Evolutionary conservation across 2,329 filamentous ascomycete genomes (phyloP), one percentile per base, ranked within the genome.

Genomic region (Fusarium pseudocircinatum): DNA sequence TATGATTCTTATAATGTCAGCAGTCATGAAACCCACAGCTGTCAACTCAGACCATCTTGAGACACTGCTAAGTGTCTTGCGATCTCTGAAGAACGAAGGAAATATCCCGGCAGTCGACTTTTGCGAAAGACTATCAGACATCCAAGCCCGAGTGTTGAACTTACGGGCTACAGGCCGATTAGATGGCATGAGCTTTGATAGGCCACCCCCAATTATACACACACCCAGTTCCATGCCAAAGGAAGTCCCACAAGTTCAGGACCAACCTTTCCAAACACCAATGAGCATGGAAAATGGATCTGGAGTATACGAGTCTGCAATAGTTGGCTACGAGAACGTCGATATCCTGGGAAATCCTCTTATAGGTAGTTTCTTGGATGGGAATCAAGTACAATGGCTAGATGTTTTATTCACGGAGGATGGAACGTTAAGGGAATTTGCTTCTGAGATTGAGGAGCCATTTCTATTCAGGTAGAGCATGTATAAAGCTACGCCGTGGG

Each of bases 1-100:
- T 2, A 77, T 81, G 42, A 70, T 81, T 0, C 73, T 81, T 1
- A 75, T 80, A 59, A 79, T 81, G 61, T 81, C 79, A 15, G 79
- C 79, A 0, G 76, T 81, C 1, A 79, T 79, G 69, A 79, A 79
- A 16, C 79, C 79, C 0, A 74, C 73, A 0, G 71, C 74, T 0
- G 66, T 74, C 7, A 78, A 74, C 8, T 79, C 79, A 0, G 79
- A 80, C 20, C 75, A 78, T 13, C 60, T 81, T 0, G 78, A 81
- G 47, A 79, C 78, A 0, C 22, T 80, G 0, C 30, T 80, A 1
- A 80, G 78, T n/a, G 76, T 81, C 7, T 37, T 81, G 0, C 63
- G 78, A 7, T 78, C 79, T 6, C 75, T 81, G 1, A 79, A 78
- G 24, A 78, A 79, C 1, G 75, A 80, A 7, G 79, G 79, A 0